Evolutionary conservation across 768 basidiomycete genomes (phyloP).

Genomic region (Lactifluus hygrophoroides): DNA sequence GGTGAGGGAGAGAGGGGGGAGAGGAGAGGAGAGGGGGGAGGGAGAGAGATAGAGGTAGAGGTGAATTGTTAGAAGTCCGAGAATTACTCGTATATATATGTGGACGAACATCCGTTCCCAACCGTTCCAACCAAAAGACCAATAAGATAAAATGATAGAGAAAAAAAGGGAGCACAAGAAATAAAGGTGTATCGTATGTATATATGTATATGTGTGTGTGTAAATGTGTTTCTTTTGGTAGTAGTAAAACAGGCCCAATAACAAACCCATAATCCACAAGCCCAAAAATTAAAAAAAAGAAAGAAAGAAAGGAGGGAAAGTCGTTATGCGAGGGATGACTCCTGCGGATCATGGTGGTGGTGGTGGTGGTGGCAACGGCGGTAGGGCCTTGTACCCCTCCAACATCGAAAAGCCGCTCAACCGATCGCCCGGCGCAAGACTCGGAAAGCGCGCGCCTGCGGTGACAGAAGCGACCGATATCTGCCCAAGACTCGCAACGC

Average conservation of each 20-base stretch:
- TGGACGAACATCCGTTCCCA: not conserved
- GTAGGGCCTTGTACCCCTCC: not conserved
- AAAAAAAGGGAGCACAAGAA: too few relatives aligned
- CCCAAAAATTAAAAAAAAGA: not conserved
- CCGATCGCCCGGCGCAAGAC: constrained; percentile 4
- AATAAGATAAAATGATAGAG: not conserved
- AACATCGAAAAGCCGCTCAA: not conserved
- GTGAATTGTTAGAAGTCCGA: too few relatives aligned
- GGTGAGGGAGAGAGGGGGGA: too few relatives aligned
- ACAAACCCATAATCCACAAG: not conserved
- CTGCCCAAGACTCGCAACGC: not conserved
- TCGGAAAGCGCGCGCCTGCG: constrained; percentile 6
- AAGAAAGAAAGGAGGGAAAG: not conserved
- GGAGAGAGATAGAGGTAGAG: too few relatives aligned
- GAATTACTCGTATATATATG: too few relatives aligned
- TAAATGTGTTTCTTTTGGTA: too few relatives aligned
- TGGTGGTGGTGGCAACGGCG: not conserved
- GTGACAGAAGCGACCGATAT: not conserved
- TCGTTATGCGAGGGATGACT: too few relatives aligned
- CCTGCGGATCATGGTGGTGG: too few relatives aligned
- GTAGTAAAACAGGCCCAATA: not conserved
- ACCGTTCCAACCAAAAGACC: not conserved
- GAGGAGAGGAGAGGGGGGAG: too few relatives aligned
- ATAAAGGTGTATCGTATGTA: not conserved
- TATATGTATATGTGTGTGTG: too few relatives aligned